phyloP scores from a whole-genome alignment of 495 filamentous ascomycete genomes.

The Jackrogersella multiformis region DNA sequence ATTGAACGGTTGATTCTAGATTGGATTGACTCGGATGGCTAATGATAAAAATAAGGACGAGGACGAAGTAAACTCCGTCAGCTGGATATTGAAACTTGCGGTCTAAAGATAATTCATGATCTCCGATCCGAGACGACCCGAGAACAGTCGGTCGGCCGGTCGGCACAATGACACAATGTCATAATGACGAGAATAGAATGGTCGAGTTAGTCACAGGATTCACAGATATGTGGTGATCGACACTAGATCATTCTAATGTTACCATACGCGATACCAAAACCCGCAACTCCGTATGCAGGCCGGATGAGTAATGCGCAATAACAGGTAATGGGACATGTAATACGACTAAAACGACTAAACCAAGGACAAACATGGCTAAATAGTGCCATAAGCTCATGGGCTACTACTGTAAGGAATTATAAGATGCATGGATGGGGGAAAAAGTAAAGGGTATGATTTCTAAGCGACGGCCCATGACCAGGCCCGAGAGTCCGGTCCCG shows the following conservation, averaged over 20 bases:
- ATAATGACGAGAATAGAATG: slow-evolving; percentile 14
- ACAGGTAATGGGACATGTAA: slow-evolving; percentile 4
- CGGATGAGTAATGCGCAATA: slow-evolving; percentile 32
- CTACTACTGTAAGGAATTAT: slow-evolving; percentile 17
- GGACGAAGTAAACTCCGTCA: neutral
- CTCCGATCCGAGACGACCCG: slow-evolving; percentile 21
- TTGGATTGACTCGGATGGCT: neutral
- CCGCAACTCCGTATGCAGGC: slow-evolving; percentile 22
- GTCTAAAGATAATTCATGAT: neutral
- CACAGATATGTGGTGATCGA: slow-evolving; percentile 27
- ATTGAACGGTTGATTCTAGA: too few species aligned
- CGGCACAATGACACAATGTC: too few species aligned
- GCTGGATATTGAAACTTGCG: neutral
- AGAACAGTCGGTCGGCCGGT: slow-evolving; percentile 14
- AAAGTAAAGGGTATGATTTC: slow-evolving; percentile 33
- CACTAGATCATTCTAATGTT: slow-evolving; percentile 19
- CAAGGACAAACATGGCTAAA: slow-evolving; percentile 23
- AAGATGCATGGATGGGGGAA: too few species aligned
- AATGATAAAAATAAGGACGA: slow-evolving; percentile 4
- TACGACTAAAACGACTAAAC: slow-evolving; percentile 6
- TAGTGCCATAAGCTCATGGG: slow-evolving; percentile 4
- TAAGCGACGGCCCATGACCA: slow-evolving; percentile 24
- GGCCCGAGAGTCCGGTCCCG: slow-evolving; percentile 36
- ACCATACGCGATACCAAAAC: slow-evolving; percentile 15
- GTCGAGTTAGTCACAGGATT: slow-evolving; percentile 23